Conservation (phyloP, 805 yeast species). For the Saccharomycopsis sp. region DNA sequence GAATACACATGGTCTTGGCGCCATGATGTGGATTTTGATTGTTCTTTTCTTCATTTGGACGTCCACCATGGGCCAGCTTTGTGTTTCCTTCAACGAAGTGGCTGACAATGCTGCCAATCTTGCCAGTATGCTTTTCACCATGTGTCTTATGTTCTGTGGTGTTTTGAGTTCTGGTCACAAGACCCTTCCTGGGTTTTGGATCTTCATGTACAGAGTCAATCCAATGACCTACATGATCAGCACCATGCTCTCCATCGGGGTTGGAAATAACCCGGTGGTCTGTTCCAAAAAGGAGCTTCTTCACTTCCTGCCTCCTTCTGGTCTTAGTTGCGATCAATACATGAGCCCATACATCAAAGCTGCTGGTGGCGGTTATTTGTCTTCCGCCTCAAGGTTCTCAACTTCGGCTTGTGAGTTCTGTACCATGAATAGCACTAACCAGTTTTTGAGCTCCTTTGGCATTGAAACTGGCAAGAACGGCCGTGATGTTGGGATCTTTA, state of each 20-base stretch:
- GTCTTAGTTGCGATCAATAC: conserved; percentile 49
- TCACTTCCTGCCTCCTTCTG: conserved; percentile 41
- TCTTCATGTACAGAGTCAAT: conserved; percentile 65
- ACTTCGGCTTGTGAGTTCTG: conserved; percentile 57
- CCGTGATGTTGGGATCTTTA: conserved; percentile 52
- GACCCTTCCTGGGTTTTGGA: conserved; percentile 66
- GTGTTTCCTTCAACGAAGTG: conserved; percentile 49
- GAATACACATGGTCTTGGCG: conserved; percentile 44
- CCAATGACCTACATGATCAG: conserved; percentile 62
- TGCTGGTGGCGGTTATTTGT: conserved; percentile 37
- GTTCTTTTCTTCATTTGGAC: conserved; percentile 44
- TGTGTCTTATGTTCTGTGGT: conserved; percentile 70
- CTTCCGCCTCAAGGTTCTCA: conserved; percentile 28
- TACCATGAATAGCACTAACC: conserved; percentile 46
- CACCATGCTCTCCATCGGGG: conserved; percentile 45
- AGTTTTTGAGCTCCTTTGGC: conserved; percentile 36
- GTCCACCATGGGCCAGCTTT: conserved; percentile 49
- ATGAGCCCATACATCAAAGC: conserved; percentile 31
- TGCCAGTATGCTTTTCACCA: conserved; percentile 46
- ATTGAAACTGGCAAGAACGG: conserved; percentile 34
- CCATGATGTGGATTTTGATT: conserved; percentile 39
- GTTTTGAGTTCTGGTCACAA: conserved; percentile 51
- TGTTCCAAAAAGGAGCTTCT: conserved; percentile 45
- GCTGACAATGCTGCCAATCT: conserved; percentile 59
- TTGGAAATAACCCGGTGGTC: conserved; percentile 39